Conservation (phyloP, 495 filamentous ascomycete species). For the Cladorrhinum samala region DNA sequence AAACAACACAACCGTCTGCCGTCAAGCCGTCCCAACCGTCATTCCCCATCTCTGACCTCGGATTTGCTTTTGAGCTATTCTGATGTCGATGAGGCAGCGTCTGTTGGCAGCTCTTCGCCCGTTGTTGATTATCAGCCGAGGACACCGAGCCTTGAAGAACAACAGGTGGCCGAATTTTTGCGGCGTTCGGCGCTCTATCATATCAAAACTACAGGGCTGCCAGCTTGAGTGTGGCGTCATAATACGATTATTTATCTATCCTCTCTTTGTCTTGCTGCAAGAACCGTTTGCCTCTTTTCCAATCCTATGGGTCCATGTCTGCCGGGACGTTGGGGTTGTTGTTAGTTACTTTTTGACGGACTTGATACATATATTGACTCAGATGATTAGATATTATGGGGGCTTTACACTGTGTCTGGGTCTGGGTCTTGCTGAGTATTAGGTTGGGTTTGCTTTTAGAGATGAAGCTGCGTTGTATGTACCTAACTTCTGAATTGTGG, state of each 20-base stretch:
- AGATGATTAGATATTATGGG: too few relatives aligned
- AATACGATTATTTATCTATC: not conserved
- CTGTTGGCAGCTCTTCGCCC: not conserved
- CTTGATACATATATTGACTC: too few relatives aligned
- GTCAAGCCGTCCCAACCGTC: not conserved
- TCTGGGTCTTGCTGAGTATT: too few relatives aligned
- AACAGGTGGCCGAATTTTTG: not conserved
- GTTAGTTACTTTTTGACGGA: too few relatives aligned
- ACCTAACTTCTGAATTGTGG: not conserved
- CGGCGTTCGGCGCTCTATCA: not conserved
- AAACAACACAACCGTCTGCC: not conserved
- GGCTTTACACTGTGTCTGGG: too few relatives aligned
- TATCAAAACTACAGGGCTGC: not conserved
- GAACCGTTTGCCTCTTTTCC: not conserved
- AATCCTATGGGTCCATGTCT: too few relatives aligned
- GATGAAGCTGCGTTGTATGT: too few relatives aligned
- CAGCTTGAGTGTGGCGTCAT: not conserved
- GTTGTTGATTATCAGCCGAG: too few relatives aligned
- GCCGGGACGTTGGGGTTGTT: too few relatives aligned
- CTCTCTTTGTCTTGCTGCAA: not conserved
- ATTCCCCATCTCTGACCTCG: not conserved
- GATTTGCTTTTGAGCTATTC: not conserved
- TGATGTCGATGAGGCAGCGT: not conserved
- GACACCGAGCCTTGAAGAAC: not conserved
- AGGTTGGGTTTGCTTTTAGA: not conserved